Conservation (phyloP, 768 basidiomycete genomes). For the Tulasnella sp. region DNA sequence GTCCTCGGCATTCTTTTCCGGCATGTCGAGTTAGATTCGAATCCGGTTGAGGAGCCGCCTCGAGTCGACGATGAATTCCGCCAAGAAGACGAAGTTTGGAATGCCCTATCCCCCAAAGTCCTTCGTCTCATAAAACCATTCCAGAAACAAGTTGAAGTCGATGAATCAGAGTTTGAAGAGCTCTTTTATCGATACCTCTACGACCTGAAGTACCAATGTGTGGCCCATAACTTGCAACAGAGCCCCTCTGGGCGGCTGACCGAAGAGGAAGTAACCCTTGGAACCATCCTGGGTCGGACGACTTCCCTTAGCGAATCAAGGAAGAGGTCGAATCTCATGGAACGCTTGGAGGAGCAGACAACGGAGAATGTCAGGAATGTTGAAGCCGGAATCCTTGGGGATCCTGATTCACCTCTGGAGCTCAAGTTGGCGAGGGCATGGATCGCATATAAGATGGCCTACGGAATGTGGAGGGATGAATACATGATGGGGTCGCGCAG, state of each 20-base stretch:
- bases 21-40: neutral
- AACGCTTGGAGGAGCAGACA: constrained; percentile 30
- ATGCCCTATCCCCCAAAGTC: neutral
- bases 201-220: constrained; percentile 58
- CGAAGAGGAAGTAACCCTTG: constrained; percentile 65
- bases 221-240: constrained; percentile 52
- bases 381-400: constrained; percentile 4
- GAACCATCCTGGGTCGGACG: constrained; percentile 61
- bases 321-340: constrained; percentile 40
- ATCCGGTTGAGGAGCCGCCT: neutral
- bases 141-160: neutral
- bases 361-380: constrained; percentile 14
- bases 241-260: constrained; percentile 41
- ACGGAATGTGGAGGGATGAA: constrained; percentile 27
- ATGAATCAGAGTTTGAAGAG: neutral
- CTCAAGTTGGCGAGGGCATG: constrained; percentile 41
- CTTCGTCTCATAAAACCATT: neutral
- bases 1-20: constrained; percentile 17
- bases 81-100: neutral
- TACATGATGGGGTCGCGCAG: constrained; percentile 33
- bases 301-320: constrained; percentile 34
- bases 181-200: constrained; percentile 44
- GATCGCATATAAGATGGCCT: constrained; percentile 50
- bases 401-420: neutral
- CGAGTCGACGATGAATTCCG: neutral